phyloP scores from a whole-genome alignment of 495 filamentous ascomycete genomes.

The Sporormia fimetaria region DNA sequence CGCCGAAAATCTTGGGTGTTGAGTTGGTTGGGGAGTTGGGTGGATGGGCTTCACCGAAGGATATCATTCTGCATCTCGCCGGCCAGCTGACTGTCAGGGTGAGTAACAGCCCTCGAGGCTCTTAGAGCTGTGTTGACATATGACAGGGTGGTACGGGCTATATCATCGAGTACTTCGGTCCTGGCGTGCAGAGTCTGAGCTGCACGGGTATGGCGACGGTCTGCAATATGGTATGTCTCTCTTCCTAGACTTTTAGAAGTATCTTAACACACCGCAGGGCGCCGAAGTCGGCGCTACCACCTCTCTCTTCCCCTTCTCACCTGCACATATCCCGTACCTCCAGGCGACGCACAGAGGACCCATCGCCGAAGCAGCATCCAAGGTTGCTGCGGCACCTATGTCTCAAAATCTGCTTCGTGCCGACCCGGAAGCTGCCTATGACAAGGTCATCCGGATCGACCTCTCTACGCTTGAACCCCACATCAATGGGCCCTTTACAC shows the following conservation, averaged over 20 bases:
- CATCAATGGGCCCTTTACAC: constrained; percentile 95
- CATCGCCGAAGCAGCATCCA: constrained; percentile 53
- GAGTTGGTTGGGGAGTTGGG: constrained; percentile 69
- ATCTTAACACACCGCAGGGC: constrained; percentile 27
- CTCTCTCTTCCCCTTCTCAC: constrained; percentile 78
- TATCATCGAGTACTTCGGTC: constrained; percentile 86
- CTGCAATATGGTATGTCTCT: constrained; percentile 56
- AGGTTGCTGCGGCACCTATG: constrained; percentile 32
- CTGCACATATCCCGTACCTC: constrained; percentile 63
- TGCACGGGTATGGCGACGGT: constrained; percentile 88
- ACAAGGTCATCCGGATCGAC: constrained; percentile 85
- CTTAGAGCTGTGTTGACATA: background rate
- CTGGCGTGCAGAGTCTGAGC: constrained; percentile 79
- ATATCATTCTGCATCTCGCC: constrained; percentile 82
- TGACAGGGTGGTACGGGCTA: constrained; percentile 73
- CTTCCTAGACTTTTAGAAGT: background rate
- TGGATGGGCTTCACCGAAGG: constrained; percentile 90
- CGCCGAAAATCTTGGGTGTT: constrained; percentile 80
- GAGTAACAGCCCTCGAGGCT: constrained; percentile 3
- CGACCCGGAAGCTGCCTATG: constrained; percentile 73
- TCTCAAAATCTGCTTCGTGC: constrained; percentile 52
- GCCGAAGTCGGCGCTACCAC: constrained; percentile 93
- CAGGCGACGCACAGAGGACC: constrained; percentile 67
- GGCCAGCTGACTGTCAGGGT: constrained; percentile 78
- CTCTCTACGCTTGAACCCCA: constrained; percentile 85